Evolutionary conservation across 176 grass and related monocot genomes (phyloP).

Genomic region (Chrysopogon serrulatus): DNA sequence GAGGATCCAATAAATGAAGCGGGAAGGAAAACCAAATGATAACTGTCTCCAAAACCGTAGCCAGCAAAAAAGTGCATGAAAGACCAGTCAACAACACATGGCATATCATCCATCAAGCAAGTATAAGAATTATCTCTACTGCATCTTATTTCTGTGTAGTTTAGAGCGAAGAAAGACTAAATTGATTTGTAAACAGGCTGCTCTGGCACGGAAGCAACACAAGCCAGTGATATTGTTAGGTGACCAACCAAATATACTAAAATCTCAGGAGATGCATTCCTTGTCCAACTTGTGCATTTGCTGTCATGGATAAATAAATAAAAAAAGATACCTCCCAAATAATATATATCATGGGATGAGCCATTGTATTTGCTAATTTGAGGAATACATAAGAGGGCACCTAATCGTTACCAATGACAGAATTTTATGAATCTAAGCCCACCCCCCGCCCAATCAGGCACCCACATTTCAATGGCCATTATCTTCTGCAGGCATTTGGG

Average conservation of each 20-base stretch:
- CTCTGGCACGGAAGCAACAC: constrained; percentile 10
- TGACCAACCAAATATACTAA: constrained; percentile 40
- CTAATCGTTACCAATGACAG: neutral
- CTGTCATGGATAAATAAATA: neutral
- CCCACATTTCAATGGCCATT: neutral
- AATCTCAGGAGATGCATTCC: constrained; percentile 21
- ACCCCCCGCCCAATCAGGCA: too few relatives aligned
- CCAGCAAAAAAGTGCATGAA: neutral
- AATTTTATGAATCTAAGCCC: neutral
- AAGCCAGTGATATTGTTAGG: constrained; percentile 18
- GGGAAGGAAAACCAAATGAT: neutral
- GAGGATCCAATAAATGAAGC: neutral
- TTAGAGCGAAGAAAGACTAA: neutral
- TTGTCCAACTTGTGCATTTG: constrained; percentile 14
- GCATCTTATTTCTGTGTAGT: neutral
- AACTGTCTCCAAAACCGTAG: neutral
- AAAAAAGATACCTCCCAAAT: neutral
- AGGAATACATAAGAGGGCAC: neutral
- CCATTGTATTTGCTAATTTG: neutral
- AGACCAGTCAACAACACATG: neutral
- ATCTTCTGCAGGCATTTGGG: neutral
- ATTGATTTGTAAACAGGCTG: constrained; percentile 13
- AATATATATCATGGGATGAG: neutral
- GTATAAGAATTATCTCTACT: neutral
- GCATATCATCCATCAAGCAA: constrained; percentile 15